Evolutionary conservation across 1,139 yeast species (phyloP).

Genomic region (Yamadazyma siamensis): DNA sequence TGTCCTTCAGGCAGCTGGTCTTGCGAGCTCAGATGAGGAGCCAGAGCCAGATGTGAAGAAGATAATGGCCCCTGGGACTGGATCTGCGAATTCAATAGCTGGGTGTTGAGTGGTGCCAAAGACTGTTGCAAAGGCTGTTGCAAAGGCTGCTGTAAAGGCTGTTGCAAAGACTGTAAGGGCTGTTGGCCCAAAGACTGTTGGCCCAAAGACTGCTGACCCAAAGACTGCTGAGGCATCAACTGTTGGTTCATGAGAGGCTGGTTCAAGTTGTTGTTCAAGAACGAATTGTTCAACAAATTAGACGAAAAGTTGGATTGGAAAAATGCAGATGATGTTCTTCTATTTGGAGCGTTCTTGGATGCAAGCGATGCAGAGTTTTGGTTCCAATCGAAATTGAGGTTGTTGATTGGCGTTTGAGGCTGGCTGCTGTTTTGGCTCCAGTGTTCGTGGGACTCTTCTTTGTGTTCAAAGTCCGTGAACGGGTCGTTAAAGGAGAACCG

Average conservation of each 20-base stretch:
- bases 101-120: too few relatives aligned
- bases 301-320: conserved; percentile 20
- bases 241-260: conserved; percentile 9
- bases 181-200: too few relatives aligned
- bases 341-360: conserved; percentile 12
- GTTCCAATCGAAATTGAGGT: conserved; percentile 35
- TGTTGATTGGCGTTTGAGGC: conserved; percentile 39
- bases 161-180: conserved; percentile 5
- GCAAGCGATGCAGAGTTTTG: conserved; percentile 15
- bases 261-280: conserved; percentile 7
- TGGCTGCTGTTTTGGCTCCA: conserved; percentile 21
- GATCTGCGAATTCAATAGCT: too few relatives aligned
- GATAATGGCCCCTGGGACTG: too few relatives aligned
- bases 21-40: too few relatives aligned
- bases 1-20: too few relatives aligned
- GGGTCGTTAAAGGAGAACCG: conserved; percentile 70
- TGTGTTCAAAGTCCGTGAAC: conserved; percentile 22
- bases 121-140: too few relatives aligned
- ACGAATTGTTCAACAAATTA: conserved; percentile 10
- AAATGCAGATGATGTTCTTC: conserved; percentile 35
- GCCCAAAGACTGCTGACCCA: conserved; percentile 8
- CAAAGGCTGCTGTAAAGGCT: conserved; percentile 5
- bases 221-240: conserved; percentile 5
- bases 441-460: conserved; percentile 11
- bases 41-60: too few relatives aligned